phyloP scores from a whole-genome alignment of 768 basidiomycete genomes.

The Mycena metata region DNA sequence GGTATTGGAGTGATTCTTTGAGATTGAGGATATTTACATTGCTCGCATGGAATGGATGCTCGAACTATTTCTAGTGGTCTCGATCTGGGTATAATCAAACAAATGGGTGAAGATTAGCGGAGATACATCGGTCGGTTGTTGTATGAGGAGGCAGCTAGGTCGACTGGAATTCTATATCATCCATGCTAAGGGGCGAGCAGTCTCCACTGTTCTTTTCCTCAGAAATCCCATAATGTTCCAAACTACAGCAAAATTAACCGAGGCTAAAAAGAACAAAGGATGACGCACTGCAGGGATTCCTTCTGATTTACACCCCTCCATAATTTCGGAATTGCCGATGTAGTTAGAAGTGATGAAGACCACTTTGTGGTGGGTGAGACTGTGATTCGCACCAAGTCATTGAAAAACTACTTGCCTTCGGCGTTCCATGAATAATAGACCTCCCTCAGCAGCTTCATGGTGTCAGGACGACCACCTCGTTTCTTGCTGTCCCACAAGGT shows the following conservation, averaged over 20 bases:
- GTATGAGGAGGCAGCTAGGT: neutral
- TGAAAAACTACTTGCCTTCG: conserved; percentile 60
- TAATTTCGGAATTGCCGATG: conserved; percentile 82
- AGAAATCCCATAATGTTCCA: conserved; percentile 81
- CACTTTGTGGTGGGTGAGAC: conserved; percentile 52
- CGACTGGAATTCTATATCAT: conserved; percentile 27
- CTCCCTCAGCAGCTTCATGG: conserved; percentile 82
- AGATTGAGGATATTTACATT: conserved; percentile 5
- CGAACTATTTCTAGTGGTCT: conserved; percentile 2
- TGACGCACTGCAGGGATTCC: conserved; percentile 65
- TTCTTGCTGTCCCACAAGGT: conserved; percentile 84
- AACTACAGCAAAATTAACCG: conserved; percentile 45
- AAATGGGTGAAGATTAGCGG: conserved; percentile 18
- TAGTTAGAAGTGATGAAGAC: conserved; percentile 91
- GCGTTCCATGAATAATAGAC: conserved; percentile 78
- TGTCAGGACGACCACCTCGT: conserved; percentile 81
- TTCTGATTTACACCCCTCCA: conserved; percentile 80
- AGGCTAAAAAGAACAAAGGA: neutral
- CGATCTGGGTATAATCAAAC: conserved; percentile 17
- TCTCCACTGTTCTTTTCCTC: conserved; percentile 29
- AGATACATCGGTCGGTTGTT: conserved; percentile 22
- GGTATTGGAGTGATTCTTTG: conserved; percentile 65
- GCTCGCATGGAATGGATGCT: conserved; percentile 7
- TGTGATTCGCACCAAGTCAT: neutral
- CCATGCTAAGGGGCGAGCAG: conserved; percentile 10